Conservation (phyloP, 1,284 basidiomycete species). For the Rhizoctonia solani region DNA sequence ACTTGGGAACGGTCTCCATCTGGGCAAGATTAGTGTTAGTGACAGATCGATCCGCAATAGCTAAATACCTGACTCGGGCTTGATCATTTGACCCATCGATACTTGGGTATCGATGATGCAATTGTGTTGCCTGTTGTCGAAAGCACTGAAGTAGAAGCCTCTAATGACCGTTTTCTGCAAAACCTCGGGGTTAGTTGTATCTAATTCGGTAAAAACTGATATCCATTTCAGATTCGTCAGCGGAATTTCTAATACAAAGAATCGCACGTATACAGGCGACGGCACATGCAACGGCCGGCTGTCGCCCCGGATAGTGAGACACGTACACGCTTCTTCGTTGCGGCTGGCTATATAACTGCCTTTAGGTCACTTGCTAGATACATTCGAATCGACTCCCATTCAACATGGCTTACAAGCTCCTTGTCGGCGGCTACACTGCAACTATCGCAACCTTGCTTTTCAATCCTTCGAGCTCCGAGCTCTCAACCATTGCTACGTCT, state of each 20-base stretch:
- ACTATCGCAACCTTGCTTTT: conserved; percentile 36
- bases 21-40: too few species aligned
- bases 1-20: too few species aligned
- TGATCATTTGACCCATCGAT: too few species aligned
- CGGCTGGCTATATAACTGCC: conserved; percentile 3
- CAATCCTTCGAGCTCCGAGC: conserved; percentile 27
- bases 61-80: too few species aligned
- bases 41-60: too few species aligned
- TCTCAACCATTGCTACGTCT: conserved; percentile 29
- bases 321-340: conserved; percentile 4
- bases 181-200: conserved; percentile 8
- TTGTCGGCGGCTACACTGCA: conserved; percentile 35
- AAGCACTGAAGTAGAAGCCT: background rate
- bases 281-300: background rate
- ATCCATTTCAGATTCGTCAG: background rate
- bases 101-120: too few species aligned
- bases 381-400: background rate
- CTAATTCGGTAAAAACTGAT: background rate
- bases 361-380: background rate
- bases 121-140: too few species aligned
- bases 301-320: conserved; percentile 1
- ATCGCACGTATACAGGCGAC: too few species aligned
- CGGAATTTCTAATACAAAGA: too few species aligned
- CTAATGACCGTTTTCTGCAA: conserved; percentile 1
- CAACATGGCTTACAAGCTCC: conserved; percentile 29